Evolutionary conservation across 495 filamentous ascomycete genomes (phyloP).

Genomic region (Xylaria castorea): DNA sequence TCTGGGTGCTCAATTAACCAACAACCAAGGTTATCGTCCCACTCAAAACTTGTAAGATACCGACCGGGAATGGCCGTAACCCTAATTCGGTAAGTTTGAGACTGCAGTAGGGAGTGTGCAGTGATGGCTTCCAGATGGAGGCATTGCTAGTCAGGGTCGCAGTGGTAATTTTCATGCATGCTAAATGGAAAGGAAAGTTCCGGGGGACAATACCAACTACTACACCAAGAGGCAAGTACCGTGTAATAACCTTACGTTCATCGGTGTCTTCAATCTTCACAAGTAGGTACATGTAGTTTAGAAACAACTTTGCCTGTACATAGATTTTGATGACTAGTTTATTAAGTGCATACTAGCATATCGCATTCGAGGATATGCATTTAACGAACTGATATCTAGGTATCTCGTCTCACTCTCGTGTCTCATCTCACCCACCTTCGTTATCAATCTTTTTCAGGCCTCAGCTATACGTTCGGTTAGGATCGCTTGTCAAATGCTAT

Average conservation of each 20-base stretch:
- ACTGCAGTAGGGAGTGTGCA: conserved; percentile 64
- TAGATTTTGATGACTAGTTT: no score
- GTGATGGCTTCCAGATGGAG: conserved; percentile 62
- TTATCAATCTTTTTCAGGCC: background rate
- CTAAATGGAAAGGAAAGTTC: conserved; percentile 60
- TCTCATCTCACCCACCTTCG: background rate
- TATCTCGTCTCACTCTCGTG: background rate
- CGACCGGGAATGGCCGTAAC: conserved; percentile 61
- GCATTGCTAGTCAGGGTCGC: conserved; percentile 58
- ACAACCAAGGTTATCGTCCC: conserved; percentile 64
- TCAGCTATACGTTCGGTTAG: background rate
- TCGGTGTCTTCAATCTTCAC: conserved; percentile 54
- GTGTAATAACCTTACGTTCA: conserved; percentile 46
- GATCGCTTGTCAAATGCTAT: background rate
- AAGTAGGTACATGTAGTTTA: no score
- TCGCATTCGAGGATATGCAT: background rate
- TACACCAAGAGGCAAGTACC: conserved; percentile 54
- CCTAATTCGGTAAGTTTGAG: conserved; percentile 66
- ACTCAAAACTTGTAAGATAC: conserved; percentile 65
- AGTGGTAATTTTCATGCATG: conserved; percentile 52
- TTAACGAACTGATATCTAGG: background rate
- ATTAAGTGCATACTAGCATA: background rate
- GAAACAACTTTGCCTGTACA: no score
- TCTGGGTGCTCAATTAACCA: conserved; percentile 58
- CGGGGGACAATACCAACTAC: conserved; percentile 57